Evolutionary conservation across 192 early-diverging fungal genomes (phyloP).

Genomic region (Entomortierella parvispora): DNA sequence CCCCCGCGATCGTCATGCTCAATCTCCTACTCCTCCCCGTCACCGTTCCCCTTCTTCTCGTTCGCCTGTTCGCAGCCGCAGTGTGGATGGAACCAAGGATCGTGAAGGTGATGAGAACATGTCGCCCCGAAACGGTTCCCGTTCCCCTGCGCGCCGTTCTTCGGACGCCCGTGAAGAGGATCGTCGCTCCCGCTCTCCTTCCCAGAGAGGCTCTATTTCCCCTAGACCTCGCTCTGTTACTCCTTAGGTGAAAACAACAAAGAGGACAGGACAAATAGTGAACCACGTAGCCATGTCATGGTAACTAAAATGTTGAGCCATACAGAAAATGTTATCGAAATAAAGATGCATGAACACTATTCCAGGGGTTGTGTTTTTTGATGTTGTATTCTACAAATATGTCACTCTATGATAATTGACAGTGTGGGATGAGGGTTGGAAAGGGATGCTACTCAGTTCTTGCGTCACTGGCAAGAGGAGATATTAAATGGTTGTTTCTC

Average conservation of each 20-base stretch:
- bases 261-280: no score
- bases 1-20: constrained; percentile 29
- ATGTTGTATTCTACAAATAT: no score
- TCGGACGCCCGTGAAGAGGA: constrained; percentile 9
- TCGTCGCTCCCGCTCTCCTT: constrained; percentile 25
- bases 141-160: constrained; percentile 22
- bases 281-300: no score
- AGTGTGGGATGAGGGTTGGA: no score
- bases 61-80: constrained; percentile 38
- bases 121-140: constrained; percentile 21
- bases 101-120: constrained; percentile 26
- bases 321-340: no score
- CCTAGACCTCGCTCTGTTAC: constrained; percentile 37
- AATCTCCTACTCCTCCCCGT: constrained; percentile 35
- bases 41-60: constrained; percentile 43
- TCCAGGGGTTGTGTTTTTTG: no score
- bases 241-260: constrained; percentile 4
- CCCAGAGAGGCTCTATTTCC: constrained; percentile 19
- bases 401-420: no score
- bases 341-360: no score
- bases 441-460: no score
- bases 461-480: not conserved
- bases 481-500: not conserved
- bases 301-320: no score
- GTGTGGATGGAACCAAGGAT: constrained; percentile 12